Base-by-base conservation (phyloP, 306 rosid genomes). In the Fragaria vesca region DNA sequence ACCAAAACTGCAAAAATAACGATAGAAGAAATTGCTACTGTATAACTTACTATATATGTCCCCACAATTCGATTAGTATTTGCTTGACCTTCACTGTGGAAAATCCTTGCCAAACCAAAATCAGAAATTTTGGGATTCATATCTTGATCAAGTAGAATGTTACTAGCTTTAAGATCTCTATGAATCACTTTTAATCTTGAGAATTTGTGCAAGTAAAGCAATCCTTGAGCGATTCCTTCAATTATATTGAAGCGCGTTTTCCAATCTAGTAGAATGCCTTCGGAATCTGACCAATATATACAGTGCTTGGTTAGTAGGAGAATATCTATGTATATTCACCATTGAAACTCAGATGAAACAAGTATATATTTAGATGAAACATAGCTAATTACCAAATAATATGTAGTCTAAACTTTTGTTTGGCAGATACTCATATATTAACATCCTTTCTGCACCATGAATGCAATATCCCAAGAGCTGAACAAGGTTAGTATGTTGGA, bases 61-160 rank as follows among this genome's bases (percentile, higher is more conserved):
- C 77, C 77, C 5, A 24, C 54, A 38, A 57, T 40, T 26, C 77
- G 61, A 40, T 0, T 2, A 13, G 54, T 73, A 21, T 57, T 21
- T 40, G 40, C 77, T 57, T 26, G 28, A 7, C 13, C 8, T 42
- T 57, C 68, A 17, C 58, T 17, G 0, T 26, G 42, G 55, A 57
- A 73, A 57, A 73, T 73, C 77, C 54, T 73, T 57, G 74, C 74
- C 60, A 70, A 28, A 47, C 74, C 43, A 70, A 47, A 70, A 26
- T 70, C 74, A 16, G 74, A 70, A 26, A 70, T 70, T 47, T 70
- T 70, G 24, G 74, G 74, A 28, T 70, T 70, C 72, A 68, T 68
- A 28, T 26, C 20, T 47, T 70, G 60, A 47, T 70, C 74, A 70
- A 70, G 74, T 70, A 47, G 43, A 26, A 70, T 70, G 58, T 70